A percentile compares a stretch with the other conserved stretches of the same genome.
These are phyloP conservation scores for Neurospora tetraspora DNA, from an alignment of 495 filamentous ascomycete genomes.

Conservation along the genomic window DNA sequence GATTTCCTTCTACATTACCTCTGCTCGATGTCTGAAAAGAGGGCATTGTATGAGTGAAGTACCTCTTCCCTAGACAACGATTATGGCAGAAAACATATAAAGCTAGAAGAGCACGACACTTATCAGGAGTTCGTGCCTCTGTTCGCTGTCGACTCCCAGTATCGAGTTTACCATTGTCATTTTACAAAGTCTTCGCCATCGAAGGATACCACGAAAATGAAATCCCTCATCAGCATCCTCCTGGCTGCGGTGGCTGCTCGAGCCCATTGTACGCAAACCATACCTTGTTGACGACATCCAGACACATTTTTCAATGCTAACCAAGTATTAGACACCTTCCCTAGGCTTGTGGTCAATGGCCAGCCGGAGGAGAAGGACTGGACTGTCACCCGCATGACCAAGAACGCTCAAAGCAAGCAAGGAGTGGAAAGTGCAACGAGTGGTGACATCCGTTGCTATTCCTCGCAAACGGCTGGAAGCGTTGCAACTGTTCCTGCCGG, in stretches of 20 bases:
- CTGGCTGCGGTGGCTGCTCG: slow-evolving; percentile 19
- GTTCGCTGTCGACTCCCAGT: background rate
- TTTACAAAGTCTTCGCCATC: background rate
- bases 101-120: background rate
- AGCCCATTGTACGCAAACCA: slow-evolving; percentile 22
- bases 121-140: background rate
- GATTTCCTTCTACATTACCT: background rate
- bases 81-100: background rate
- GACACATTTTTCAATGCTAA: background rate
- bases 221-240: slow-evolving; percentile 17
- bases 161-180: background rate
- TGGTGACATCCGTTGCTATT: slow-evolving; percentile 39
- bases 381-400: slow-evolving; percentile 33
- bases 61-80: too few species aligned
- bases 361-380: slow-evolving; percentile 29
- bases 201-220: slow-evolving; percentile 7
- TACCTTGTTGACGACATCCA: background rate
- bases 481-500: slow-evolving; percentile 33
- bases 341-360: slow-evolving; percentile 29
- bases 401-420: slow-evolving; percentile 28
- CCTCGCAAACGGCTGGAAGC: slow-evolving; percentile 25
- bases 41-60: background rate
- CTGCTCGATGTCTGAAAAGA: background rate
- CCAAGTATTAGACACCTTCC: slow-evolving; percentile 26
- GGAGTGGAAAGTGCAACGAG: slow-evolving; percentile 31